Base-by-base conservation (phyloP, 73 alveolate species). In the Breviolum minutum region DNA sequence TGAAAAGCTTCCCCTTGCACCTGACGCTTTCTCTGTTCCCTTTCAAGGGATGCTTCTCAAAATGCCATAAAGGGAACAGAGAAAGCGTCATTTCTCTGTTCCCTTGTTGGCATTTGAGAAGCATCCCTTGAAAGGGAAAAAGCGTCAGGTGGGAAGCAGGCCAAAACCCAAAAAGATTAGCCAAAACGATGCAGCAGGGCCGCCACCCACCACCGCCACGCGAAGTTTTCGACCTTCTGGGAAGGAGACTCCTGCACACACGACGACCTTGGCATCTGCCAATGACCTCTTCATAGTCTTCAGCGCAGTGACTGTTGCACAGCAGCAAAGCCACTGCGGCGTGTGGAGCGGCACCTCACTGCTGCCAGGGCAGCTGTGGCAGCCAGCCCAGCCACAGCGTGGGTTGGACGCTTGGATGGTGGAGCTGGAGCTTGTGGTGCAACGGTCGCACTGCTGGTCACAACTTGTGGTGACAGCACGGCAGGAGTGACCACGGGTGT, bases 131-230 rank as follows among this genome's bases (percentile, higher is more conserved):
- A n/a, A n/a, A n/a, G n/a, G n/a, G n/a, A n/a, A n/a, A n/a, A n/a
- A n/a, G n/a, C n/a, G n/a, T n/a, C n/a, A n/a, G n/a, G n/a, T n/a
- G n/a, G n/a, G n/a, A n/a, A n/a, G n/a, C 82, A 9, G 74, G 71
- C 7, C 74, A 32, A 6, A 76, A 61, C 60, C 32, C 26, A 85
- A 85, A n/a, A n/a, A n/a, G n/a, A n/a, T n/a, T n/a, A n/a, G n/a
- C n/a, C n/a, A n/a, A n/a, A n/a, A n/a, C n/a, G n/a, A n/a, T n/a
- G n/a, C n/a, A 26, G 92, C 98, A 3, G 98, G 98, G 27, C 98
- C 98, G 5, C 98, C 98, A 10, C 98, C 98, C 14, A 93, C 77
- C 80, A 93, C 98, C 10, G 98, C 98, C 66, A 93, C 98, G 0
- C 91, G 81, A 62, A 32, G 87, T 87, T 77, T 93, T 71, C 96